These are phyloP conservation scores for Drechslera avenae DNA, from an alignment of 2,329 filamentous ascomycete species.

Conservation along the genomic window DNA sequence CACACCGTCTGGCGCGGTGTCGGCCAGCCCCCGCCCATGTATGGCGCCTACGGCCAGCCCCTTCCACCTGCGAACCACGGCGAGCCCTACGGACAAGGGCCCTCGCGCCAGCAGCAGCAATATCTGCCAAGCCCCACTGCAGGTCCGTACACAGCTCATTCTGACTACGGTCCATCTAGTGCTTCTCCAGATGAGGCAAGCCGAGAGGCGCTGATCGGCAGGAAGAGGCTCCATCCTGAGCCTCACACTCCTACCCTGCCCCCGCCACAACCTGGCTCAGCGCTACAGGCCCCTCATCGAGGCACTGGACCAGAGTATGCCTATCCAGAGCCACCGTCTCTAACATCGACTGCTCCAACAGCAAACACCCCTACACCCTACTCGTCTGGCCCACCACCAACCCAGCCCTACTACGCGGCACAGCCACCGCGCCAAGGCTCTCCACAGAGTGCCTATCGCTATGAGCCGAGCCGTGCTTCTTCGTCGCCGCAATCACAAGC, in stretches of 20 bases:
- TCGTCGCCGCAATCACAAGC: conserved; percentile 51
- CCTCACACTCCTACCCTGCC: conserved; percentile 58
- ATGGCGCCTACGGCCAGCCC: conserved; percentile 58
- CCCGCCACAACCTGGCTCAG: conserved; percentile 54
- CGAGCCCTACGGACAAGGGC: conserved; percentile 42
- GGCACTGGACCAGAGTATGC: conserved; percentile 46
- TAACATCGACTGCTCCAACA: conserved; percentile 54
- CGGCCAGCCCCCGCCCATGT: conserved; percentile 56
- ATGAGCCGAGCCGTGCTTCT: conserved; percentile 50
- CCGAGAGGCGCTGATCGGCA: conserved; percentile 48
- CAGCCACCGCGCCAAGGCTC: conserved; percentile 49
- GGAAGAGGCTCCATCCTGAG: conserved; percentile 56
- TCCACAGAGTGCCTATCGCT: conserved; percentile 50
- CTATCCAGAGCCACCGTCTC: conserved; percentile 52
- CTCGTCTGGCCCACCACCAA: conserved; percentile 44
- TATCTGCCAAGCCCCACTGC: conserved; percentile 54
- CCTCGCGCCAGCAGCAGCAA: conserved; percentile 50
- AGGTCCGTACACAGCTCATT: conserved; percentile 49
- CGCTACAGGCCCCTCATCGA: conserved; percentile 48
- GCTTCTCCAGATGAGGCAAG: conserved; percentile 46
- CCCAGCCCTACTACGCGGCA: conserved; percentile 50
- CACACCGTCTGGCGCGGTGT: conserved; percentile 65
- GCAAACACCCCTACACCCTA: conserved; percentile 50
- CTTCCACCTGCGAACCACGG: conserved; percentile 48
- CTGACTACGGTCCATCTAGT: conserved; percentile 39